Evolutionary conservation across 78 protist genomes (phyloP).

Genomic region (slime mould (Dictyostelium discoideum)): DNA sequence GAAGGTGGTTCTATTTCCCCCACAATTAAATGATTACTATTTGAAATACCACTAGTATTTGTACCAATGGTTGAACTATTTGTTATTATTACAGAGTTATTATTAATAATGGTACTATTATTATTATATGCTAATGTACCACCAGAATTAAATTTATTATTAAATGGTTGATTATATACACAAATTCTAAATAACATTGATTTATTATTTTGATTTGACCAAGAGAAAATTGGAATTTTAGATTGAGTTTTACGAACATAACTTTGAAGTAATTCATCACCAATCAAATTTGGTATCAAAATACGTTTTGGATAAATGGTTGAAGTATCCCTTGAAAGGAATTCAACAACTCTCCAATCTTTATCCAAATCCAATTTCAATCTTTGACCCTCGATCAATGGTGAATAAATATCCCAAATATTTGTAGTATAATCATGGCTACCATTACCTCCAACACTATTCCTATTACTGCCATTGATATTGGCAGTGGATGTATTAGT

Average conservation of each 20-base stretch:
- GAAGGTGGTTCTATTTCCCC: not conserved
- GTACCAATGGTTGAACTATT: not conserved
- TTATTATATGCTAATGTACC: not conserved
- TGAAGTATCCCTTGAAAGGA: slow-evolving; percentile 6
- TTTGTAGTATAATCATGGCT: not conserved
- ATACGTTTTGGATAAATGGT: slow-evolving; percentile 31
- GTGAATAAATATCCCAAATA: slow-evolving; percentile 49
- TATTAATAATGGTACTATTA: not conserved
- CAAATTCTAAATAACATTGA: slow-evolving; percentile 5
- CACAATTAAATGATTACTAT: not conserved
- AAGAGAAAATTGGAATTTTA: slow-evolving; percentile 32
- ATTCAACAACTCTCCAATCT: slow-evolving; percentile 31
- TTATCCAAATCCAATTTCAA: slow-evolving; percentile 7
- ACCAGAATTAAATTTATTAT: not conserved
- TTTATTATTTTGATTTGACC: slow-evolving; percentile 24
- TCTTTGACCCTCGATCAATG: slow-evolving; percentile 6
- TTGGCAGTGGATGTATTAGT: not conserved
- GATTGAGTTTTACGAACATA: slow-evolving; percentile 44
- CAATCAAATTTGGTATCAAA: slow-evolving; percentile 1
- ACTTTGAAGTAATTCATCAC: slow-evolving; percentile 28
- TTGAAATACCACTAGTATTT: not conserved
- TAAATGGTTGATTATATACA: not conserved
- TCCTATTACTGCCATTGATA: not conserved
- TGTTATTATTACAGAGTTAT: not conserved
- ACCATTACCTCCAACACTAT: not conserved